A percentile compares a stretch with the other conserved stretches of the same genome.
phyloP scores from a whole-genome alignment of 2,329 filamentous ascomycete genomes.

The Aspergillus versicolor region DNA sequence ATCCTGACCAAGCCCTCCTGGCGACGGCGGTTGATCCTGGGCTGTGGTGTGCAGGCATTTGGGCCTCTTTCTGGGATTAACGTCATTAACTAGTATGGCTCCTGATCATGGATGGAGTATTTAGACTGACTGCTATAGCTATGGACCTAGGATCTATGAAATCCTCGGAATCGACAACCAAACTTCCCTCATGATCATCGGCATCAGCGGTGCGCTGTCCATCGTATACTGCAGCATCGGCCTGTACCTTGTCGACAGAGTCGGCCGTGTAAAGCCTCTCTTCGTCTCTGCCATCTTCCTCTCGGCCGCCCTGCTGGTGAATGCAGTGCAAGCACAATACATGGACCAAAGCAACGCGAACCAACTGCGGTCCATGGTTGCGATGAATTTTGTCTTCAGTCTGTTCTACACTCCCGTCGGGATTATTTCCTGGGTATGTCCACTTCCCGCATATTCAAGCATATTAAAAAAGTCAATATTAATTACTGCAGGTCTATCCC shows the following conservation, averaged over 20 bases:
- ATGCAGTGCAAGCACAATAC: conserved; percentile 7
- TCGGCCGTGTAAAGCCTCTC: conserved; percentile 51
- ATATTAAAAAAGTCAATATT: too few species aligned
- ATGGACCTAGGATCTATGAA: conserved; percentile 6
- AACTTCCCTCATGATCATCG: conserved; percentile 52
- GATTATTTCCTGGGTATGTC: conserved; percentile 44
- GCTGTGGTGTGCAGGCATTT: conserved; percentile 51
- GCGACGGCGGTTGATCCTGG: conserved; percentile 46
- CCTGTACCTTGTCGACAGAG: conserved; percentile 46
- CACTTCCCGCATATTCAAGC: background rate
- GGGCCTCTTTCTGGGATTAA: conserved; percentile 51
- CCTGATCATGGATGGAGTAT: too few species aligned
- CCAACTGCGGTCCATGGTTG: conserved; percentile 46
- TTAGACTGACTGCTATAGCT: background rate
- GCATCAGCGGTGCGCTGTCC: conserved; percentile 51
- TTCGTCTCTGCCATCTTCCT: conserved; percentile 42
- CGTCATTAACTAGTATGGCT: conserved; percentile 31
- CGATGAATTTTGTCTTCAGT: conserved; percentile 50
- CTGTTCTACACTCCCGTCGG: conserved; percentile 47
- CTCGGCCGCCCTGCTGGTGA: conserved; percentile 37
- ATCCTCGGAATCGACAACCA: conserved; percentile 9
- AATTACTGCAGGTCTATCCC: conserved; percentile 35
- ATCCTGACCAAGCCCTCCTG: conserved; percentile 36
- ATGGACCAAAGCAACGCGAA: conserved; percentile 26
- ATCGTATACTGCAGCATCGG: conserved; percentile 51